These are phyloP conservation scores for Furcasterigmium sp. DNA, from an alignment of 2,329 filamentous ascomycete genomes.

Conservation along the genomic window DNA sequence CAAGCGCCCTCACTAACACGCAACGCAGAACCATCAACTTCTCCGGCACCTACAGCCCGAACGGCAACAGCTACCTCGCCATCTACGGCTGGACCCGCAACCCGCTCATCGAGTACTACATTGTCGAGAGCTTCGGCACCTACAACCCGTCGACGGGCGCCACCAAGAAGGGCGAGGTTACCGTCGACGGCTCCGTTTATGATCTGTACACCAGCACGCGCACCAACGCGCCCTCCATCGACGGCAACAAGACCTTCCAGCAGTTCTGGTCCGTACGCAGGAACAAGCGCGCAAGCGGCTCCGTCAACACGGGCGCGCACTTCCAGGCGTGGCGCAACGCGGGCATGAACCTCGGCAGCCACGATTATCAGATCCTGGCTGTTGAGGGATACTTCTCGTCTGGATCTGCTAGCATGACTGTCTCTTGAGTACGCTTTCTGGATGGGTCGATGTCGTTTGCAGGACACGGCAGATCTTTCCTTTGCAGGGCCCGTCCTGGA, in stretches of 20 bases:
- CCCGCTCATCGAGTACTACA: conserved; percentile 32
- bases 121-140: conserved; percentile 37
- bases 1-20: conserved; percentile 10
- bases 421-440: too few species aligned
- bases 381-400: conserved; percentile 39
- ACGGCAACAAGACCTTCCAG: conserved; percentile 41
- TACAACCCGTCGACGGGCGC: conserved; percentile 33
- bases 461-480: too few species aligned
- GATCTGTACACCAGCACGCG: conserved; percentile 27
- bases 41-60: conserved; percentile 28
- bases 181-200: conserved; percentile 27
- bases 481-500: too few species aligned
- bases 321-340: conserved; percentile 44
- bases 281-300: conserved; percentile 38
- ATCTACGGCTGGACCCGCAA: conserved; percentile 34
- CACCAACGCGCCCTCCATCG: conserved; percentile 37
- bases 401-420: conserved; percentile 18
- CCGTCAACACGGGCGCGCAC: conserved; percentile 42
- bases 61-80: conserved; percentile 40
- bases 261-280: conserved; percentile 48
- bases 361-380: conserved; percentile 47
- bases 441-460: too few species aligned
- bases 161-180: conserved; percentile 23
- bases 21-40: conserved; percentile 30
- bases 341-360: conserved; percentile 40